Percentiles rank a stretch among this genome's conserved stretches.
These are phyloP conservation scores for Fusarium incarnatum DNA, from an alignment of 2,329 filamentous ascomycete genomes.

Conservation along the genomic window DNA sequence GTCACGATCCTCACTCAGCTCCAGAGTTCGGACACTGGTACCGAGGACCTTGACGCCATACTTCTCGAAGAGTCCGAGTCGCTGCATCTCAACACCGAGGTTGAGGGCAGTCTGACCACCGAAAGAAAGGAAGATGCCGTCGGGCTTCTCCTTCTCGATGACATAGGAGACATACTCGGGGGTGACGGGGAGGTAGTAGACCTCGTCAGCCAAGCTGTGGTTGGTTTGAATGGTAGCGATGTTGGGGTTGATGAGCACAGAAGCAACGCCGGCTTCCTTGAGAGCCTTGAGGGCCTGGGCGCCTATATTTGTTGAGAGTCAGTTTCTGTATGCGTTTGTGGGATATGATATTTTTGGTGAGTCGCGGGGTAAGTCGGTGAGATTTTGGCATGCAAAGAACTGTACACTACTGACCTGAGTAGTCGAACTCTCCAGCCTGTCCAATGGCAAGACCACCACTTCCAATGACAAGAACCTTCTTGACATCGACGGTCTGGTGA, in stretches of 20 bases:
- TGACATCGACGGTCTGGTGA: conserved; percentile 84
- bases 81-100: conserved; percentile 96
- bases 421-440: conserved; percentile 98
- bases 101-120: conserved; percentile 98
- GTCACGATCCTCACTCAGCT: conserved; percentile 95
- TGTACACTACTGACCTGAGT: conserved; percentile 81
- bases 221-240: conserved; percentile 99
- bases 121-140: conserved; percentile 97
- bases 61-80: conserved; percentile 92
- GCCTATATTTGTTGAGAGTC: conserved; percentile 63
- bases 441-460: conserved; percentile 96
- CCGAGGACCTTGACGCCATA: conserved; percentile 96
- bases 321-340: conserved; percentile 28
- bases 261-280: conserved; percentile 92
- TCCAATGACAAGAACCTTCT: conserved; percentile 97
- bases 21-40: conserved; percentile 92
- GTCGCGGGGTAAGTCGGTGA: conserved; percentile 26
- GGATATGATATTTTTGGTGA: conserved; percentile 13
- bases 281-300: conserved; percentile 96
- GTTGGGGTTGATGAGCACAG: conserved; percentile 96
- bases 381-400: conserved; percentile 6
- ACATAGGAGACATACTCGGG: conserved; percentile 98
- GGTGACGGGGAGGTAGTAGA: conserved; percentile 98
- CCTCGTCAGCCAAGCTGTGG: conserved; percentile 94
- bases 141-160: conserved; percentile 93